These are phyloP conservation scores for Solanum lycopersicoides DNA, from an alignment of 257 asterid species.

Conservation along the genomic window DNA sequence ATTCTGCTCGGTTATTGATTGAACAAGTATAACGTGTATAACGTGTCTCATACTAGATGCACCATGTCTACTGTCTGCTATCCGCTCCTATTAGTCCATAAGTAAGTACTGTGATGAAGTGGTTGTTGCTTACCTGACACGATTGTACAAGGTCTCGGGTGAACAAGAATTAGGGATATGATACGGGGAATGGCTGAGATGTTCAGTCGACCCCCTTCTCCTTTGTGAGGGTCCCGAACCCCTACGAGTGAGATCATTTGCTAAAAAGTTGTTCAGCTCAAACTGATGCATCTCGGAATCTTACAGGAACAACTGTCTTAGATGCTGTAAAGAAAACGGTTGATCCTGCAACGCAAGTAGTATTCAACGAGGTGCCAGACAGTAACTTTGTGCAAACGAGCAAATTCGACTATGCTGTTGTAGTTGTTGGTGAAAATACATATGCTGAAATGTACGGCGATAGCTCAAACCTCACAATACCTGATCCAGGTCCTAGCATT, in stretches of 20 bases:
- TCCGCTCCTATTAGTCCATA: not conserved
- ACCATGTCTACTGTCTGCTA: not conserved
- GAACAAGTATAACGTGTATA: not conserved
- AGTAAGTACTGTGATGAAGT: not conserved
- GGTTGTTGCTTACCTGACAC: not conserved
- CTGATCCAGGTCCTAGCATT: slow-evolving; percentile 27
- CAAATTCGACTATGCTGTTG: slow-evolving; percentile 27
- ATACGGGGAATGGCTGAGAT: not conserved
- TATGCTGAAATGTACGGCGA: slow-evolving; percentile 41
- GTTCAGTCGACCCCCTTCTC: not conserved
- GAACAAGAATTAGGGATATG: not conserved
- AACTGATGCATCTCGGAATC: not conserved
- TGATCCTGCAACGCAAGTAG: slow-evolving; percentile 23
- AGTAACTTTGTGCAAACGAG: slow-evolving; percentile 8
- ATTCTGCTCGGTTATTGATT: not conserved
- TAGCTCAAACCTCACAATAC: slow-evolving; percentile 27
- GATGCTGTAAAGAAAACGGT: slow-evolving; percentile 24
- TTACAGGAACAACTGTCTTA: slow-evolving; percentile 38
- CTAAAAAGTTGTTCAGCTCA: not conserved
- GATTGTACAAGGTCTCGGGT: not conserved
- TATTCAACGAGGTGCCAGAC: slow-evolving; percentile 28
- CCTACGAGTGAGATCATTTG: not conserved
- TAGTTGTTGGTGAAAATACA: slow-evolving; percentile 44
- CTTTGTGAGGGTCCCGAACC: not conserved
- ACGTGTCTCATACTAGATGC: not conserved